phyloP scores from a whole-genome alignment of 2,329 filamentous ascomycete genomes.

The Onygenales sp. region DNA sequence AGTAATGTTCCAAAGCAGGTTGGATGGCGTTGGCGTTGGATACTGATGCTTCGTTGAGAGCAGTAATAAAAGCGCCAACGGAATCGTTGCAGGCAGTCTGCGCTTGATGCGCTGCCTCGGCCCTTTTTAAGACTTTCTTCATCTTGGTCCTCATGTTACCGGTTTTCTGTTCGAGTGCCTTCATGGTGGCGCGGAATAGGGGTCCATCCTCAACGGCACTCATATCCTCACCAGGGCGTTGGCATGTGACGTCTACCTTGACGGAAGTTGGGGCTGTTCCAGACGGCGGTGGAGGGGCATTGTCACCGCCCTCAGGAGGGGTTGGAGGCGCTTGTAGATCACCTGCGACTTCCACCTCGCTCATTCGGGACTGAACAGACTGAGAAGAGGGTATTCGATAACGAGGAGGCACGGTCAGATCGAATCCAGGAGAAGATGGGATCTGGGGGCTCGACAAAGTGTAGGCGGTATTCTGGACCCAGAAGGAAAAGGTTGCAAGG shows the following conservation, averaged over 20 bases:
- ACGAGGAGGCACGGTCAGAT: slow-evolving; percentile 63
- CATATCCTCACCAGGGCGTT: slow-evolving; percentile 76
- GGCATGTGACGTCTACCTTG: slow-evolving; percentile 80
- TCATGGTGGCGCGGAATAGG: slow-evolving; percentile 92
- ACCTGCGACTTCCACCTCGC: slow-evolving; percentile 51
- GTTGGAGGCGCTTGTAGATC: slow-evolving; percentile 20
- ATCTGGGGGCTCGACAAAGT: slow-evolving; percentile 46
- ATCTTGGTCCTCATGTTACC: slow-evolving; percentile 87
- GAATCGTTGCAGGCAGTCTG: slow-evolving; percentile 81
- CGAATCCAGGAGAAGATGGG: slow-evolving; percentile 58
- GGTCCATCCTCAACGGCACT: slow-evolving; percentile 84
- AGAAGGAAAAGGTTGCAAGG: slow-evolving; percentile 88
- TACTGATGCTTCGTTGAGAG: slow-evolving; percentile 73
- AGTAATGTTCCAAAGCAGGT: slow-evolving; percentile 93
- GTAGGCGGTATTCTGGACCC: slow-evolving; percentile 59
- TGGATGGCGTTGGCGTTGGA: slow-evolving; percentile 96
- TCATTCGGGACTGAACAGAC: slow-evolving; percentile 74
- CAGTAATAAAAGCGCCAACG: slow-evolving; percentile 70
- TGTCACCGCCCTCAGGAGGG: slow-evolving; percentile 1
- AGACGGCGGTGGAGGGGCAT: slow-evolving; percentile 19
- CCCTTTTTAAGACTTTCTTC: slow-evolving; percentile 90
- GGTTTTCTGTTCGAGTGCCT: slow-evolving; percentile 91
- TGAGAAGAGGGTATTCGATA: slow-evolving; percentile 78
- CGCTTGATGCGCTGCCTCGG: slow-evolving; percentile 75
- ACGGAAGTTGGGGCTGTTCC: slow-evolving; percentile 35